Evolutionary conservation across 2,329 filamentous ascomycete genomes (phyloP).

Genomic region (Cryphonectria japonica): DNA sequence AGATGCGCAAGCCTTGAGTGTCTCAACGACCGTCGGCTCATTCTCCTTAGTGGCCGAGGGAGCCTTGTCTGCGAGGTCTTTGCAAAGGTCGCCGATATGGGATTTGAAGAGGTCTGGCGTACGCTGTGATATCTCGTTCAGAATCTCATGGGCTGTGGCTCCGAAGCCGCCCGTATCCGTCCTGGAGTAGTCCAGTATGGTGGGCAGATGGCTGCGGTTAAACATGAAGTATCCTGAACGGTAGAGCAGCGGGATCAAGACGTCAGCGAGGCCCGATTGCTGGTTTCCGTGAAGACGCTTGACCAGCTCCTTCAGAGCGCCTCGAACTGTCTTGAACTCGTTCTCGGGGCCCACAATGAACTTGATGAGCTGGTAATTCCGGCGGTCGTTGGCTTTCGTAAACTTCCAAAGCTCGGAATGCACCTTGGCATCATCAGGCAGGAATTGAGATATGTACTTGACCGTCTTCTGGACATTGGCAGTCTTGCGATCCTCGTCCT

Average conservation of each 20-base stretch:
- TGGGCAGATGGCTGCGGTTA: constrained; percentile 90
- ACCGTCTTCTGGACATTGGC: constrained; percentile 73
- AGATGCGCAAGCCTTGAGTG: constrained; percentile 89
- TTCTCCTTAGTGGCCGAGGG: constrained; percentile 71
- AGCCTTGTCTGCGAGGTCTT: constrained; percentile 78
- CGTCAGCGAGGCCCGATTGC: constrained; percentile 71
- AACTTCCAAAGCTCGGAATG: constrained; percentile 85
- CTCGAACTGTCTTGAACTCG: constrained; percentile 89
- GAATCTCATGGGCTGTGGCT: constrained; percentile 79
- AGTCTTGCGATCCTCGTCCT: constrained; percentile 71
- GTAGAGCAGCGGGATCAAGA: constrained; percentile 80
- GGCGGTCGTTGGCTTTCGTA: constrained; percentile 86
- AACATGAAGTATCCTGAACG: constrained; percentile 83
- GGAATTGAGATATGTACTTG: constrained; percentile 71
- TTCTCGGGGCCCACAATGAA: constrained; percentile 84
- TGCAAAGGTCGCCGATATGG: constrained; percentile 89
- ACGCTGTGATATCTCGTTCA: constrained; percentile 88
- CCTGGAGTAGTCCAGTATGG: constrained; percentile 85
- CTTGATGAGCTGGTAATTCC: constrained; percentile 85
- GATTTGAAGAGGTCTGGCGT: constrained; percentile 92
- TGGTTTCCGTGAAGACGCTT: constrained; percentile 76
- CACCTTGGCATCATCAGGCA: constrained; percentile 75
- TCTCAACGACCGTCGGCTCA: constrained; percentile 78
- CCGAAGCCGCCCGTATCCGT: constrained; percentile 81
- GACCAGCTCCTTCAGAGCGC: constrained; percentile 86